Base-by-base conservation (phyloP, 2,329 filamentous ascomycete genomes). In the Leptographium lundbergii region DNA sequence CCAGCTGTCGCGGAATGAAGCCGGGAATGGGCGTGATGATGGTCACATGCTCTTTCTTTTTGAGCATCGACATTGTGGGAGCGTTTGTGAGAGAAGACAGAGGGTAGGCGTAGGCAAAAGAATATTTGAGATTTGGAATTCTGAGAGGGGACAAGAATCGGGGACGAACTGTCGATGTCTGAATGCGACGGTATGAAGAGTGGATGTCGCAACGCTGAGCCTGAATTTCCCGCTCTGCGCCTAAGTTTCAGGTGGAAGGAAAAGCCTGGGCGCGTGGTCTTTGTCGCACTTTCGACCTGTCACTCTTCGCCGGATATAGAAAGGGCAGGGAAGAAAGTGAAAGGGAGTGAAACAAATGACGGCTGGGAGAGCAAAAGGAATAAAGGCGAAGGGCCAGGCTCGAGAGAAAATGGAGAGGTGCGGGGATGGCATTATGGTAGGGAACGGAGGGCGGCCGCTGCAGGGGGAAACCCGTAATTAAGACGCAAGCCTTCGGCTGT, bases 1-100 rank as follows among this genome's bases (percentile, higher is more conserved):
- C 85, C 58, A 88, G 77, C 69, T 88, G 84, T 62, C 85, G 84
- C 22, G 85, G 85, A 63, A 88, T 86, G 70, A 84, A 85, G 67
- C 77, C 75, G 36, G 85, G 85, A 56, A 88, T 86, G 53, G 85
- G 83, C 60, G 85, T 88, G 68, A 88, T 80, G 64, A 86, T 80
- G 29, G 84, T 87, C 69, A 86, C 85, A 29, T 77, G 75, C 63
- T 82, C 80, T 68, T 85, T 87, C 69, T 83, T 87, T 64, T 78
- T 76, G 62, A 84, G 70, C 74, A 82, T 39, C 48, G 55, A 51
- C 55, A 58, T 62, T 53, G 56, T 58, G 57, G 9, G 2, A 19
- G 11, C 3, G 45, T 27, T 42, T 24, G 25, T 9, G 17, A 24
- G 22, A 7, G 29, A 14, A 6, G 11, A 6, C 24, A 25, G 25